A percentile compares a stretch with the other conserved stretches of the same genome.
Evolutionary conservation across 2,329 filamentous ascomycete genomes (phyloP).

Genomic region (Ophiosphaerella narmari): DNA sequence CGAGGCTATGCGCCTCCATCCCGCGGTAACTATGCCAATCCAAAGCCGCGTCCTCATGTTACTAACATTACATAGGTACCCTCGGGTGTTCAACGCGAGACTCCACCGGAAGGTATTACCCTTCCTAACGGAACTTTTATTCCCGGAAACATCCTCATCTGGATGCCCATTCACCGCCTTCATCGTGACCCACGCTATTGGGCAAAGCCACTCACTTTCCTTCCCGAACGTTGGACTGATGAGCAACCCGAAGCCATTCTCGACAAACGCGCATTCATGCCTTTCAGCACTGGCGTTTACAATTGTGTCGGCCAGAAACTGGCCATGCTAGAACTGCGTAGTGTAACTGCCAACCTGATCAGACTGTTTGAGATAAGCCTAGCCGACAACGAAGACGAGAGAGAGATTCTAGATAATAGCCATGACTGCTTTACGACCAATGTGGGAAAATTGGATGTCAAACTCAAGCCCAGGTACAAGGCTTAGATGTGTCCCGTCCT

Average conservation of each 20-base stretch:
- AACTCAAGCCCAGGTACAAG: slow-evolving; percentile 20
- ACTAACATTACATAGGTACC: slow-evolving; percentile 27
- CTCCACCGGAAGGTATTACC: slow-evolving; percentile 38
- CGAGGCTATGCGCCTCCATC: slow-evolving; percentile 37
- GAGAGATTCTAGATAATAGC: slow-evolving; percentile 21
- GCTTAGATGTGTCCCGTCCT: neutral
- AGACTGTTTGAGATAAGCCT: slow-evolving; percentile 62
- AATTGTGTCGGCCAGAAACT: slow-evolving; percentile 72
- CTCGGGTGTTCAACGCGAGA: slow-evolving; percentile 38
- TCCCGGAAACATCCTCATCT: slow-evolving; percentile 33
- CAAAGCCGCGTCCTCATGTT: neutral
- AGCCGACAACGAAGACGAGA: slow-evolving; percentile 32
- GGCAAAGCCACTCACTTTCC: slow-evolving; percentile 25
- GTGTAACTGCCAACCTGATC: slow-evolving; percentile 63
- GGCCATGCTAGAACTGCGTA: slow-evolving; percentile 68
- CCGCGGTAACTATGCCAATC: slow-evolving; percentile 21
- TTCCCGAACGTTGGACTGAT: slow-evolving; percentile 39
- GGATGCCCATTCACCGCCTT: slow-evolving; percentile 37
- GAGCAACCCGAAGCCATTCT: slow-evolving; percentile 24
- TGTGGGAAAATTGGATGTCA: slow-evolving; percentile 37
- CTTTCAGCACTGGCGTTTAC: slow-evolving; percentile 70
- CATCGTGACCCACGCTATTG: slow-evolving; percentile 39
- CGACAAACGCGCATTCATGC: slow-evolving; percentile 66
- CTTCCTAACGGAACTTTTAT: slow-evolving; percentile 37
- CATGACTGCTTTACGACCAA: slow-evolving; percentile 37